phyloP scores from a whole-genome alignment of 305 asterid species.

The Nicotiana rustica region DNA sequence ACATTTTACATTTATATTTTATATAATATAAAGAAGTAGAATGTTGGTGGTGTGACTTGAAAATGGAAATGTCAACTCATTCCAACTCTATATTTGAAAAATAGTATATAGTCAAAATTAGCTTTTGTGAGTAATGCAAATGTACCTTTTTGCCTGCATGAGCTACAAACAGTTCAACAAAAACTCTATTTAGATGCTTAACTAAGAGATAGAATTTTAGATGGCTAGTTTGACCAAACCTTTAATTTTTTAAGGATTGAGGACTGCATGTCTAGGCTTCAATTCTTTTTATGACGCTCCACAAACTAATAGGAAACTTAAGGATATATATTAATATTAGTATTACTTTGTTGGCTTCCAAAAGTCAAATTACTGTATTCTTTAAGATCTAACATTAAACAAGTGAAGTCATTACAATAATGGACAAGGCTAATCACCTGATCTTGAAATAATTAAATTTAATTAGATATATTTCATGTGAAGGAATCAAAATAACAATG shows the following conservation, averaged over 20 bases:
- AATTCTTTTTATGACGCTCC: neutral
- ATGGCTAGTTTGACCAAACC: neutral
- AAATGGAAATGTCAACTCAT: neutral
- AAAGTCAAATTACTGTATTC: neutral
- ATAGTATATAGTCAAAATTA: neutral
- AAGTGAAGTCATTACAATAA: neutral
- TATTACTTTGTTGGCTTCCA: neutral
- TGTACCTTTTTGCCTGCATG: neutral
- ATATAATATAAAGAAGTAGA: too few species aligned
- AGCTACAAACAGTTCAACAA: neutral
- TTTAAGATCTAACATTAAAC: neutral
- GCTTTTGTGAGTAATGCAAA: neutral
- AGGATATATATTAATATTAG: neutral
- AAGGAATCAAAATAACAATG: neutral
- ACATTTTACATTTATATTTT: too few species aligned
- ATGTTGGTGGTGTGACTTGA: too few species aligned
- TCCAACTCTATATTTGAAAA: neutral
- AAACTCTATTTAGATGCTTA: neutral
- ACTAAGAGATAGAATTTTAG: neutral
- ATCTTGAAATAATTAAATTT: neutral
- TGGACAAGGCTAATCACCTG: neutral
- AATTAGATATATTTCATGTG: neutral
- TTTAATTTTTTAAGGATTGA: neutral
- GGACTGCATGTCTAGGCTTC: neutral
- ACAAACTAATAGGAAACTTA: neutral